A percentile compares a stretch with the other conserved stretches of the same genome.
phyloP scores from a whole-genome alignment of 257 asterid genomes.

The Gardenia jasminoides region DNA sequence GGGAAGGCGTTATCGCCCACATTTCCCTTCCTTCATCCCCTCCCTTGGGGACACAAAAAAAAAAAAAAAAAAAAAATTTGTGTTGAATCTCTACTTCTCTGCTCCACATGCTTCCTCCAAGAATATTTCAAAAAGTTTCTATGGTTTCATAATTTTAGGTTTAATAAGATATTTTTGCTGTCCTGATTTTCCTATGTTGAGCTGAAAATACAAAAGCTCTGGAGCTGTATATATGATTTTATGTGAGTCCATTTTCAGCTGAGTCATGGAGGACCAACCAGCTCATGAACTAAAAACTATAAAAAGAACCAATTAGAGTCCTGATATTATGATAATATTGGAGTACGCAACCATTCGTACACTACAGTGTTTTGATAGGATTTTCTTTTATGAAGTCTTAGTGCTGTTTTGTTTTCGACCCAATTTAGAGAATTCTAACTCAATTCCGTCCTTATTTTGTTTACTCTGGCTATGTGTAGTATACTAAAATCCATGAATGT shows the following conservation, averaged over 20 bases:
- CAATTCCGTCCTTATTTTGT: background rate
- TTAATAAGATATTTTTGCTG: background rate
- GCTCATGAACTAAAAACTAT: background rate
- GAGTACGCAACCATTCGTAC: background rate
- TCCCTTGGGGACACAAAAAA: too few relatives aligned
- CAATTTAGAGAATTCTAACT: background rate
- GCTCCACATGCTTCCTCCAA: background rate
- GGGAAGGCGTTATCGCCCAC: background rate
- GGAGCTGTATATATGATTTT: background rate
- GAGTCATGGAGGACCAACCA: background rate
- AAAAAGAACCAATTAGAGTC: background rate
- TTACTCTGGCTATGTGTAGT: background rate
- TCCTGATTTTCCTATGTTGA: background rate
- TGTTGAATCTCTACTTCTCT: background rate
- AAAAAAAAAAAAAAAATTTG: background rate
- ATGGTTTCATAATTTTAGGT: background rate
- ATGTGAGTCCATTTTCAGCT: background rate
- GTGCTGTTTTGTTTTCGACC: background rate
- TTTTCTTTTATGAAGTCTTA: background rate
- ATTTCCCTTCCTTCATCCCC: too few relatives aligned
- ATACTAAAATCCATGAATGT: background rate
- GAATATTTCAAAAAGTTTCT: background rate
- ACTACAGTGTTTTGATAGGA: background rate
- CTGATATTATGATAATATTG: background rate
- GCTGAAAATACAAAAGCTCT: background rate